Evolutionary conservation across 345 rosid species (phyloP).

Genomic region (Gossypium rotundifolium): DNA sequence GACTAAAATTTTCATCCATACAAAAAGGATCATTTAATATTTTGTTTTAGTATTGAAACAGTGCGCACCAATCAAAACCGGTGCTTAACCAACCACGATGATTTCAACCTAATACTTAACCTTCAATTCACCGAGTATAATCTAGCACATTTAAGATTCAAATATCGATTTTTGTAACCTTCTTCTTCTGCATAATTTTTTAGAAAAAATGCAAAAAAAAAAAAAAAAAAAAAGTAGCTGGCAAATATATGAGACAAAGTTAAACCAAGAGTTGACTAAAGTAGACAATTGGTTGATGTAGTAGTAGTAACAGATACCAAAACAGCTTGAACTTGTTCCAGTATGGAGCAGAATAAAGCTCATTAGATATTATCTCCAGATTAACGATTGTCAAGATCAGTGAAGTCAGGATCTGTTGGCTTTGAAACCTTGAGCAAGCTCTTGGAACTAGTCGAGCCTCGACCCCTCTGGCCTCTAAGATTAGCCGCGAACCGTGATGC

Average conservation of each 20-base stretch:
- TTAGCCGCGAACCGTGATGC: constrained; percentile 80
- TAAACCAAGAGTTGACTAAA: not conserved
- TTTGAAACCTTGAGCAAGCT: constrained; percentile 52
- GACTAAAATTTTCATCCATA: no score
- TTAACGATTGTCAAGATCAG: constrained; percentile 9
- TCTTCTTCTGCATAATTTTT: not conserved
- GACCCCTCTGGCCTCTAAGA: constrained; percentile 39
- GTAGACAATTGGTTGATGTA: not conserved
- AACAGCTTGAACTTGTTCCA: not conserved
- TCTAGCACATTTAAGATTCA: not conserved
- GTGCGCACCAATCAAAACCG: no score
- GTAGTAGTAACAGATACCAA: not conserved
- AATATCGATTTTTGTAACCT: not conserved
- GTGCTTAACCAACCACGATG: no score
- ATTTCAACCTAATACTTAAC: no score
- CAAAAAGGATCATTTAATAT: no score
- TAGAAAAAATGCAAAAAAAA: not conserved
- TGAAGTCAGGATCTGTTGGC: constrained; percentile 81
- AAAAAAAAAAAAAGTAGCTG: not conserved
- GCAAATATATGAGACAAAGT: not conserved
- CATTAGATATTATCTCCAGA: not conserved
- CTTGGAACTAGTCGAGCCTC: constrained; percentile 20
- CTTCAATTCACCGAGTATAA: not conserved
- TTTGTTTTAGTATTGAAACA: no score
- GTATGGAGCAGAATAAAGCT: not conserved